Conservation (phyloP, 805 yeast genomes). For the Yamadazyma endophytica region DNA sequence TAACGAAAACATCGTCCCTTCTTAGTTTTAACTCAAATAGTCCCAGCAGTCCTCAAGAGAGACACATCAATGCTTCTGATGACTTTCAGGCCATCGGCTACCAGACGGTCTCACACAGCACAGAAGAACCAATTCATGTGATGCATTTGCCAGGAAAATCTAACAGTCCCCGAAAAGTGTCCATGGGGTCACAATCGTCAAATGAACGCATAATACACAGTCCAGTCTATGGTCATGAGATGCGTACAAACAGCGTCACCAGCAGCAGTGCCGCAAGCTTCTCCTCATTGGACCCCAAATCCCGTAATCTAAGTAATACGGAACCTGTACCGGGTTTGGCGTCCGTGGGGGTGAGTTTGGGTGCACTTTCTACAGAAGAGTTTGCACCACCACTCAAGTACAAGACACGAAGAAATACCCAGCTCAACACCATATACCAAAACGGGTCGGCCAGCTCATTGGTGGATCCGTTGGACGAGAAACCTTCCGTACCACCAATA, state of each 20-base stretch:
- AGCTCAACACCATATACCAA: neutral
- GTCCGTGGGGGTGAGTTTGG: conserved; percentile 21
- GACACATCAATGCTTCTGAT: conserved; percentile 1
- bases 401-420: neutral
- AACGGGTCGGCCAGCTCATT: conserved; percentile 1
- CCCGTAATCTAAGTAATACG: conserved; percentile 5
- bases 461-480: conserved; percentile 2
- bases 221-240: neutral
- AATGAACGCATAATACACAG: conserved; percentile 3
- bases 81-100: conserved; percentile 35
- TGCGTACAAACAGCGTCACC: conserved; percentile 8
- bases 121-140: conserved; percentile 28
- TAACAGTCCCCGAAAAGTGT: conserved; percentile 2
- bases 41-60: neutral
- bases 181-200: conserved; percentile 7
- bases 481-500: neutral
- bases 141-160: conserved; percentile 18
- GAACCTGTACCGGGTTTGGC: conserved; percentile 12
- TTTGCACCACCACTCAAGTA: conserved; percentile 16
- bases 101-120: conserved; percentile 17
- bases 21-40: conserved; percentile 14
- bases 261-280: conserved; percentile 8
- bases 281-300: conserved; percentile 11
- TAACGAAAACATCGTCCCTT: conserved; percentile 24
- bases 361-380: conserved; percentile 24